Evolutionary conservation across 805 yeast genomes (phyloP).

Genomic region (Candida germanica): DNA sequence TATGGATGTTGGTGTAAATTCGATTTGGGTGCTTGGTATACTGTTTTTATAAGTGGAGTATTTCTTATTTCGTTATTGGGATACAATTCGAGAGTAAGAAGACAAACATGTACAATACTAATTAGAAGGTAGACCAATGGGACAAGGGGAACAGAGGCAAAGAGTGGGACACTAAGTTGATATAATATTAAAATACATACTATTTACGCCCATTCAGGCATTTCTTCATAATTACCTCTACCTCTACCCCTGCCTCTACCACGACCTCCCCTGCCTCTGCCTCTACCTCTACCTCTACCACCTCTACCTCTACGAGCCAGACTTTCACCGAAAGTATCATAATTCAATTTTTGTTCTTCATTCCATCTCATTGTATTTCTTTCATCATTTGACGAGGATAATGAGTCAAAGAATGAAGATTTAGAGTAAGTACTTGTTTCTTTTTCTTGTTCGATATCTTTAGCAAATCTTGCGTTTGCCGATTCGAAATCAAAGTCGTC

Average conservation of each 20-base stretch:
- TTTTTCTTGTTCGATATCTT: conserved; percentile 40
- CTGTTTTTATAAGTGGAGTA: conserved; percentile 44
- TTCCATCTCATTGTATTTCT: conserved; percentile 57
- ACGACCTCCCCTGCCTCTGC: conserved; percentile 18
- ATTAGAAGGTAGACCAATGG: too few species aligned
- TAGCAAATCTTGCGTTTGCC: conserved; percentile 68
- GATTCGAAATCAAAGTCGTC: conserved; percentile 74
- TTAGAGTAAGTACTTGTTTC: conserved; percentile 57
- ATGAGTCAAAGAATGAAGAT: conserved; percentile 84
- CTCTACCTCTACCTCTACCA: conserved; percentile 28
- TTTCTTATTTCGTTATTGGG: conserved; percentile 19
- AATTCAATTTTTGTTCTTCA: conserved; percentile 68
- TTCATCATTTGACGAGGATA: conserved; percentile 64
- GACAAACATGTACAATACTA: too few species aligned
- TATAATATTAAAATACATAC: too few species aligned
- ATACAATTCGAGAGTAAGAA: neutral
- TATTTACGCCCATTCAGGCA: conserved; percentile 34
- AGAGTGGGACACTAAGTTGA: too few species aligned
- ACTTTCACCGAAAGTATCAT: conserved; percentile 82
- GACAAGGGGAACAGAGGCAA: too few species aligned
- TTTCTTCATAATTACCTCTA: conserved; percentile 19
- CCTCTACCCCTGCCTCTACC: conserved; percentile 19
- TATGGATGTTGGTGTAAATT: conserved; percentile 50
- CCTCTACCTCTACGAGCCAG: conserved; percentile 47
- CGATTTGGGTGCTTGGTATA: conserved; percentile 63